Evolutionary conservation across 208 protist species (phyloP).

Genomic region (Giardia muris): DNA sequence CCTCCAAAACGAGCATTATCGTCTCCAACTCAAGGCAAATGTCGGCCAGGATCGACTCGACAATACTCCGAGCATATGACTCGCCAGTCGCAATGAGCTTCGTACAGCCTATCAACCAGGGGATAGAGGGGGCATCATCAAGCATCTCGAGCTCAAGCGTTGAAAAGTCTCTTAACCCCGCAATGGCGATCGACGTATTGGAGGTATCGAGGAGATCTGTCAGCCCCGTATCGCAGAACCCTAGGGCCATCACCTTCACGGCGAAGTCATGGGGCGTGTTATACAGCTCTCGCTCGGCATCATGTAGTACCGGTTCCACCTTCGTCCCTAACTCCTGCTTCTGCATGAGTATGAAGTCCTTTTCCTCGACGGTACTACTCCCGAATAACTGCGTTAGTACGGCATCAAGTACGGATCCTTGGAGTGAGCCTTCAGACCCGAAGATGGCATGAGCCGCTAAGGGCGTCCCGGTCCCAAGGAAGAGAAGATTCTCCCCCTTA

Average conservation of each 20-base stretch:
- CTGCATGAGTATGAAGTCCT: not conserved
- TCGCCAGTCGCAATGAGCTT: not conserved
- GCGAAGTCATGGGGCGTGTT: not conserved
- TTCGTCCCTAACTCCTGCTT: not conserved
- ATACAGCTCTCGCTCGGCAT: not conserved
- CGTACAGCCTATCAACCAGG: not conserved
- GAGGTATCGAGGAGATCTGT: not conserved
- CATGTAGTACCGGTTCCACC: not conserved
- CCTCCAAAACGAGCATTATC: not conserved
- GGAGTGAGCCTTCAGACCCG: not conserved
- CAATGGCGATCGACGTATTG: not conserved
- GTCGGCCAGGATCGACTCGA: not conserved
- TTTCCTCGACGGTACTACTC: not conserved
- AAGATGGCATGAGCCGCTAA: not conserved
- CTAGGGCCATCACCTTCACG: not conserved
- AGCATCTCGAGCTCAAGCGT: not conserved
- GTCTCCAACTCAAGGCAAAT: not conserved
- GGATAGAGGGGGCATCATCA: not conserved
- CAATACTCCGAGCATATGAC: not conserved
- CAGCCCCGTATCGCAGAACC: not conserved
- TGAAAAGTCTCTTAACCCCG: not conserved
- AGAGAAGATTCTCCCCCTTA: not conserved
- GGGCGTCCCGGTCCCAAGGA: not conserved
- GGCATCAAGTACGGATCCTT: not conserved
- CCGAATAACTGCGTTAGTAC: not conserved